Conservation (phyloP, 176 grass and related monocot genomes). For the Chloris gayana region DNA sequence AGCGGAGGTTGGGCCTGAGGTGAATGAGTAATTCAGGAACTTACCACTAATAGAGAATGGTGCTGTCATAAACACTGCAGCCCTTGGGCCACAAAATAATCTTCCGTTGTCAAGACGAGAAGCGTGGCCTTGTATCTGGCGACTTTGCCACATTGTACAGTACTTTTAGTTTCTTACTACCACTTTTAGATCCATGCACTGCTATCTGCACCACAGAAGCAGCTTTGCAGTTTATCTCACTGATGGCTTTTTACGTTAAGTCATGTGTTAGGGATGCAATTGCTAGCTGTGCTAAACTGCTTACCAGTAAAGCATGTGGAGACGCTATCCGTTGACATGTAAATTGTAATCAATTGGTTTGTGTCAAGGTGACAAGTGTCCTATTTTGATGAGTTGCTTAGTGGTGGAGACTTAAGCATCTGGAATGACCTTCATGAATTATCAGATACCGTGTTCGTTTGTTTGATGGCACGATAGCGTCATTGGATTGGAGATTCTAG, state of each 20-base stretch:
- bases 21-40: conserved; percentile 8
- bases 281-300: conserved; percentile 20
- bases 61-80: conserved; percentile 38
- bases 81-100: conserved; percentile 39
- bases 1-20: conserved; percentile 45
- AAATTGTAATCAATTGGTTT: background rate
- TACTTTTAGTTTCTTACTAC: conserved; percentile 30
- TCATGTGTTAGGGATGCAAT: conserved; percentile 25
- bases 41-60: conserved; percentile 26
- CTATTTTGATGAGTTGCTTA: background rate
- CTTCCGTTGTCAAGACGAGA: conserved; percentile 39
- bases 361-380: background rate
- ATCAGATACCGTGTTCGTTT: too few relatives aligned
- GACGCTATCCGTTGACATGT: background rate
- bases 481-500: too few relatives aligned
- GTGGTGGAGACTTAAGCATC: background rate
- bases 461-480: too few relatives aligned
- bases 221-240: conserved; percentile 10
- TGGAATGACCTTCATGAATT: too few relatives aligned
- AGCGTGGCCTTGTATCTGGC: conserved; percentile 48
- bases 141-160: conserved; percentile 45
- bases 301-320: background rate
- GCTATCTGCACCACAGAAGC: conserved; percentile 27
- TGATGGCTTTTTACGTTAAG: background rate
- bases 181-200: conserved; percentile 29